phyloP scores from a whole-genome alignment of 2,329 filamentous ascomycete genomes.

The Corinectria fuckeliana region DNA sequence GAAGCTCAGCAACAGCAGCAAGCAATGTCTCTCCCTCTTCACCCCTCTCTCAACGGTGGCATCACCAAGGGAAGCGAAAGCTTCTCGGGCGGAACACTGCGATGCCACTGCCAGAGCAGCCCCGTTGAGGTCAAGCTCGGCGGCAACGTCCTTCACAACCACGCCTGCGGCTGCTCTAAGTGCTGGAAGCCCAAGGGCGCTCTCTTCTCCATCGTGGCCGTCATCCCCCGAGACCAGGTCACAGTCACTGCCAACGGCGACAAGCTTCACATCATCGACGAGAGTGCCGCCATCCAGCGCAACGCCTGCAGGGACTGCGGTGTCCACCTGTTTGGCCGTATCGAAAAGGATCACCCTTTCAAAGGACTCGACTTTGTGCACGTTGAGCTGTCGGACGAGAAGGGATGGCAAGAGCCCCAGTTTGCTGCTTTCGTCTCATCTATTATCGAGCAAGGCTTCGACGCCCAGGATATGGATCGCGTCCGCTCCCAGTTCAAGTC shows the following conservation, averaged over 20 bases:
- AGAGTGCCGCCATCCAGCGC: slow-evolving; percentile 63
- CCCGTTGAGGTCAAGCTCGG: slow-evolving; percentile 64
- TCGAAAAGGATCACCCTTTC: slow-evolving; percentile 70
- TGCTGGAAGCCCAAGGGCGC: slow-evolving; percentile 73
- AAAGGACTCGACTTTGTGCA: slow-evolving; percentile 75
- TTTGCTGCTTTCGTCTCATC: slow-evolving; percentile 73
- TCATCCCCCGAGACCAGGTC: slow-evolving; percentile 62
- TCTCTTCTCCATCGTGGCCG: slow-evolving; percentile 69
- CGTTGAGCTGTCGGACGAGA: slow-evolving; percentile 62
- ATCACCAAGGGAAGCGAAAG: slow-evolving; percentile 59
- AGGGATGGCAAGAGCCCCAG: slow-evolving; percentile 75
- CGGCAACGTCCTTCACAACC: slow-evolving; percentile 70
- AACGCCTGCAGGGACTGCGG: slow-evolving; percentile 67
- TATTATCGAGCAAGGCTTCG: slow-evolving; percentile 72
- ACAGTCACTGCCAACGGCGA: slow-evolving; percentile 61
- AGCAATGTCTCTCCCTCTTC: slow-evolving; percentile 50
- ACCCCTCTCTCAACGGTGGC: slow-evolving; percentile 69
- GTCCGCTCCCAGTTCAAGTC: slow-evolving; percentile 60
- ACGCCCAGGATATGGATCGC: slow-evolving; percentile 59
- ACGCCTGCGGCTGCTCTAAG: slow-evolving; percentile 74
- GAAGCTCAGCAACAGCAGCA: slow-evolving; percentile 16
- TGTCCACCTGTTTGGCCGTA: slow-evolving; percentile 68
- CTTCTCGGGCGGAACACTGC: slow-evolving; percentile 66
- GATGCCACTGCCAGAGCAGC: slow-evolving; percentile 63
- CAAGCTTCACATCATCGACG: slow-evolving; percentile 65